A percentile compares a stretch with the other conserved stretches of the same genome.
phyloP scores from a whole-genome alignment of 129 eudicot genomes.

The Tanacetum coccineum region DNA sequence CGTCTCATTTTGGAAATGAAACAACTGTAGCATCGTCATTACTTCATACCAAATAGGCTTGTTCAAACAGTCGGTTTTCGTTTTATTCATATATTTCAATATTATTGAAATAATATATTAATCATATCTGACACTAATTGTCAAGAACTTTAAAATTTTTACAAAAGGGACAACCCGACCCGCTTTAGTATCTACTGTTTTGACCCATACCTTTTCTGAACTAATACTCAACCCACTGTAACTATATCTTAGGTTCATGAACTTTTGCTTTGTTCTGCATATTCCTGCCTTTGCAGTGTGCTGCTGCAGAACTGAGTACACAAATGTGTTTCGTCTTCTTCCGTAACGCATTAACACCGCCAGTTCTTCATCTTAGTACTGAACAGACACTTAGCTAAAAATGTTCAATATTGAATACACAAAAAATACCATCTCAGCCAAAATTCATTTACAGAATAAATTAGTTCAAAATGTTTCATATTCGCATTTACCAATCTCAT shows the following conservation, averaged over 20 bases:
- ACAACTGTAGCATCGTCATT: no score
- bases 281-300: conserved; percentile 51
- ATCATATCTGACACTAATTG: no score
- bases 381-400: conserved; percentile 16
- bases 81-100: no score
- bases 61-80: no score
- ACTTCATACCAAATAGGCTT: no score
- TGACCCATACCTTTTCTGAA: no score
- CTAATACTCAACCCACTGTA: no score
- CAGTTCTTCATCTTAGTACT: conserved; percentile 62
- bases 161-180: no score
- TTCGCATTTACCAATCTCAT: not conserved
- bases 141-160: no score
- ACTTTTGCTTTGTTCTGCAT: conserved; percentile 43
- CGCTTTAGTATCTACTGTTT: no score
- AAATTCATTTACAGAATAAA: not conserved
- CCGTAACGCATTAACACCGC: conserved; percentile 53
- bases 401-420: not conserved
- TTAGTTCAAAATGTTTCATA: not conserved
- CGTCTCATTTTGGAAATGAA: no score
- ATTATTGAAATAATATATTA: no score
- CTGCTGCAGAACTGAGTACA: conserved; percentile 39
- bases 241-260: conserved; percentile 41
- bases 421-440: not conserved
- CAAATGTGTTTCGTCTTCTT: conserved; percentile 33